Conservation (phyloP, 257 asterid genomes). For the Lithospermum erythrorhizon region DNA sequence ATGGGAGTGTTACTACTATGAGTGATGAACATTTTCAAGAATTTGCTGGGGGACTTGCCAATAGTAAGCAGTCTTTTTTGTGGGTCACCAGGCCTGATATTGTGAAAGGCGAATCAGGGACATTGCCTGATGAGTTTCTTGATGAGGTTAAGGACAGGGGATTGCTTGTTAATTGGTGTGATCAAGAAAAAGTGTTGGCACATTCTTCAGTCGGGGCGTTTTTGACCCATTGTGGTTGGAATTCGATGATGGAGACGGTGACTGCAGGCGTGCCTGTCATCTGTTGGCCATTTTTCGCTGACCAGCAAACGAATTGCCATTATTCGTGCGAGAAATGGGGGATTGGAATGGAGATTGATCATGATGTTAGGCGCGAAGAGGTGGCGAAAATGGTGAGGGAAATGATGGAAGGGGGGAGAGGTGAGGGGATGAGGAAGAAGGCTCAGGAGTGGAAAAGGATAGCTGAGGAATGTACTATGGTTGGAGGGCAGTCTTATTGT, state of each 20-base stretch:
- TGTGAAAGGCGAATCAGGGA: neutral
- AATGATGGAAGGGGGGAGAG: conserved; percentile 1
- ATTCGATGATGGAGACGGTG: neutral
- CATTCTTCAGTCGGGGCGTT: neutral
- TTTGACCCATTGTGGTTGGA: conserved; percentile 2
- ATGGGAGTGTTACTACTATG: neutral
- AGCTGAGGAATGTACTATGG: neutral
- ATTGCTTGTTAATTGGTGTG: neutral
- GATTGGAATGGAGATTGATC: conserved; percentile 1
- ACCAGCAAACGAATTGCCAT: neutral
- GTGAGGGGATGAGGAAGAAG: neutral
- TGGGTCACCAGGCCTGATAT: neutral
- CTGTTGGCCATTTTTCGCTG: neutral
- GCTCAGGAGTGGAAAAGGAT: neutral
- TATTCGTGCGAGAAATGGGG: neutral
- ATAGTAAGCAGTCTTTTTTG: neutral
- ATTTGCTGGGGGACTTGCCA: neutral
- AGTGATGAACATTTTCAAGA: neutral
- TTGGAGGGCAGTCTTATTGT: neutral
- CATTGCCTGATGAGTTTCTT: neutral
- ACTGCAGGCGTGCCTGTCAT: neutral
- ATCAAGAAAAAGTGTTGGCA: neutral
- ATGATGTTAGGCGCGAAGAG: neutral
- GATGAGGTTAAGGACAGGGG: neutral
- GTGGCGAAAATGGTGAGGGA: neutral